These are phyloP conservation scores for Diplodia corticola DNA, from an alignment of 2,329 filamentous ascomycete species.

Conservation along the genomic window DNA sequence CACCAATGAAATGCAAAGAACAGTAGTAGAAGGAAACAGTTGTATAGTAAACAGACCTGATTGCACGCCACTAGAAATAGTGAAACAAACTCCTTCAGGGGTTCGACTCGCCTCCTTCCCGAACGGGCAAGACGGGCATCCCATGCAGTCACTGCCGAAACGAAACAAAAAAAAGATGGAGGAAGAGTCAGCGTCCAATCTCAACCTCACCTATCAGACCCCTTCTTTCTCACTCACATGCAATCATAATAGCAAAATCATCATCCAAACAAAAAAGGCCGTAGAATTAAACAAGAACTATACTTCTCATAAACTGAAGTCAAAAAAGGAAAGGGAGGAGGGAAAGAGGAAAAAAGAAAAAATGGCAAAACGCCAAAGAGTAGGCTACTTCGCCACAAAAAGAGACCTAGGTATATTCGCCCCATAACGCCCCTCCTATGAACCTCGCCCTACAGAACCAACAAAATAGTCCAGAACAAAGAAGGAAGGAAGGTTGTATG, in stretches of 20 bases:
- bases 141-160: neutral
- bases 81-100: neutral
- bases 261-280: neutral
- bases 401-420: slow-evolving; percentile 15
- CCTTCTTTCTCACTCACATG: too few relatives aligned
- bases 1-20: too few relatives aligned
- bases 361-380: neutral
- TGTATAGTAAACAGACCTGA: neutral
- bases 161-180: neutral
- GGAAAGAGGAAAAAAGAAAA: neutral
- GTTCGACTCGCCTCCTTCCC: neutral
- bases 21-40: neutral
- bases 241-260: neutral
- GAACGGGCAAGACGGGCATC: neutral
- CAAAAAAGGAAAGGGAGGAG: neutral
- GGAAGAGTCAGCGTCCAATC: neutral
- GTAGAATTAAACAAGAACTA: slow-evolving; percentile 15
- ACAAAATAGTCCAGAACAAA: neutral
- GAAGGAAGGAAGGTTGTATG: slow-evolving; percentile 14
- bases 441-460: neutral
- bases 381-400: neutral
- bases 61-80: neutral
- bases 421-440: neutral
- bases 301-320: neutral
- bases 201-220: neutral